These are phyloP conservation scores for Candida glaebosa DNA, from an alignment of 805 yeast species.

Conservation along the genomic window DNA sequence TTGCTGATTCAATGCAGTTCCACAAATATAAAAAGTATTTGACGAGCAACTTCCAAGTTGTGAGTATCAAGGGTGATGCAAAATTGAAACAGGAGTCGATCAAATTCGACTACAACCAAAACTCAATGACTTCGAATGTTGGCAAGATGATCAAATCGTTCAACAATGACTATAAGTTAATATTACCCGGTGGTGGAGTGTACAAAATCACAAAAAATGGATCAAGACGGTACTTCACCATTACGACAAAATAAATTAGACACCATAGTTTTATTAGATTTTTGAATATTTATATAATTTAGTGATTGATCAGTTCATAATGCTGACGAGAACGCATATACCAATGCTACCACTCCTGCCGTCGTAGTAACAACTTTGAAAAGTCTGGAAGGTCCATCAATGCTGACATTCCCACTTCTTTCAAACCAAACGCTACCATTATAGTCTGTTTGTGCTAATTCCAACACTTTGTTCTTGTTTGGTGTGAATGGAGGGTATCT, in stretches of 20 bases:
- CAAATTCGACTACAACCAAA: not conserved
- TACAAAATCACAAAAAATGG: not conserved
- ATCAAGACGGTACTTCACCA: not conserved
- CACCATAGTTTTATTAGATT: too few species aligned
- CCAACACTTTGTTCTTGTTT: constrained; percentile 29
- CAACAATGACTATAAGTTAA: not conserved
- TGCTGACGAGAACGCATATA: constrained; percentile 16
- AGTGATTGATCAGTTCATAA: constrained; percentile 1
- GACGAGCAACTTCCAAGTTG: not conserved
- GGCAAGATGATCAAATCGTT: not conserved
- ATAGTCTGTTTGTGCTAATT: constrained; percentile 24
- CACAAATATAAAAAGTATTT: too few species aligned
- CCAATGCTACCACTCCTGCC: constrained; percentile 27
- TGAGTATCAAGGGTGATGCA: not conserved
- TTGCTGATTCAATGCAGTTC: too few species aligned
- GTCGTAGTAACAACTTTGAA: constrained; percentile 30
- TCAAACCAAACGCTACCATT: constrained; percentile 37
- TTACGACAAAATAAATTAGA: too few species aligned
- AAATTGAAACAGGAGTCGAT: not conserved
- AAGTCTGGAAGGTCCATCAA: constrained; percentile 29
- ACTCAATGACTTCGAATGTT: not conserved
- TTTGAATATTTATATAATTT: too few species aligned
- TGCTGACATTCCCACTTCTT: constrained; percentile 32
- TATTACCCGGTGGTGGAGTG: not conserved
- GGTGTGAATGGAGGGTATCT: constrained; percentile 63